Percentiles rank a stretch among this genome's conserved stretches.
Conservation (phyloP, 345 rosid species). For the Arabidopsis arenosa region DNA sequence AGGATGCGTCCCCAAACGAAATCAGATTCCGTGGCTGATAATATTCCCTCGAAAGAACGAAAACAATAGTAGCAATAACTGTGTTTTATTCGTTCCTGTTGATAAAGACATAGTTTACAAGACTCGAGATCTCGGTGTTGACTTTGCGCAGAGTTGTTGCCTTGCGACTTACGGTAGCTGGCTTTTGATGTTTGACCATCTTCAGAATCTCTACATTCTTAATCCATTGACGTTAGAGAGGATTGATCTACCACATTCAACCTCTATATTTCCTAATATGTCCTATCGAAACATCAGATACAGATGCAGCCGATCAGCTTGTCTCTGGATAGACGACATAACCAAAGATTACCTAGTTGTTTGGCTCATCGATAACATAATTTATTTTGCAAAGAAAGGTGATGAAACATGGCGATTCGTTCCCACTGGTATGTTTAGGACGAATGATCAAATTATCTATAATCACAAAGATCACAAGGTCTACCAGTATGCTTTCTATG, state of each 20-base stretch:
- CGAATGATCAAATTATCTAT: neutral
- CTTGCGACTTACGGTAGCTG: neutral
- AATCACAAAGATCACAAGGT: neutral
- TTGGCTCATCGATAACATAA: neutral
- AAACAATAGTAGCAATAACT: neutral
- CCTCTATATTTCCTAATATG: no score
- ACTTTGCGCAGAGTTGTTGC: neutral
- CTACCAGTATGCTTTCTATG: neutral
- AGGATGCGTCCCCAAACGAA: slow-evolving; percentile 1
- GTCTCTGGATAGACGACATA: neutral
- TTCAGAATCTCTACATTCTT: slow-evolving; percentile 11
- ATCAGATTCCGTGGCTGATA: slow-evolving; percentile 20
- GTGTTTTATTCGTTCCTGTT: slow-evolving; percentile 11
- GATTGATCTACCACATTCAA: neutral
- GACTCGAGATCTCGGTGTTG: slow-evolving; percentile 24
- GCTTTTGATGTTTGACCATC: slow-evolving; percentile 2
- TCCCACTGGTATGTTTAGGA: no score
- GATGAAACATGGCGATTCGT: neutral
- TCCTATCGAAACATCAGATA: no score
- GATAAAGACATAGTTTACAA: slow-evolving; percentile 16
- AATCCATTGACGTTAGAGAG: slow-evolving; percentile 21
- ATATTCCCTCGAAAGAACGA: neutral
- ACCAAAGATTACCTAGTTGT: slow-evolving; percentile 10
- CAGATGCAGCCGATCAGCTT: neutral
- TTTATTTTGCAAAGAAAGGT: neutral